Percentiles rank a stretch among this genome's conserved stretches.
phyloP scores from a whole-genome alignment of 805 yeast species.

The Cyberlindnera maclurae region DNA sequence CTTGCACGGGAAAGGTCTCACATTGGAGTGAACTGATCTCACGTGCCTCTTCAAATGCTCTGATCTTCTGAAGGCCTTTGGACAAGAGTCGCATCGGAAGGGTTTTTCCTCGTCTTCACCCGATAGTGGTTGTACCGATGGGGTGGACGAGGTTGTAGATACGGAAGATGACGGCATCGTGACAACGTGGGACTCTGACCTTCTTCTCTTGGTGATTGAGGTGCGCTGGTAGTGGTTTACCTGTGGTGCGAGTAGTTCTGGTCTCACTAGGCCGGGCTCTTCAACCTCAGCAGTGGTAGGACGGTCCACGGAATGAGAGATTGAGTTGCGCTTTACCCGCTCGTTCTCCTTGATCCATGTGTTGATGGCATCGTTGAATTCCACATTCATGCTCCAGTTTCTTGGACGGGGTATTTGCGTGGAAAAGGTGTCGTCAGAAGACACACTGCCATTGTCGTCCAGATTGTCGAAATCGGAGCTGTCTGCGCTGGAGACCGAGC shows the following conservation, averaged over 20 bases:
- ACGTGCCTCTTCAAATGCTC: constrained; percentile 73
- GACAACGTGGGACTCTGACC: constrained; percentile 16
- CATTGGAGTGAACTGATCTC: constrained; percentile 63
- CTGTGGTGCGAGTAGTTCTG: not conserved
- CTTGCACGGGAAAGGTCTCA: constrained; percentile 59
- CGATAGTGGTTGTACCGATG: not conserved
- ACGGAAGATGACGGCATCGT: not conserved
- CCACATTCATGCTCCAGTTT: constrained; percentile 23
- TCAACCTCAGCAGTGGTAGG: not conserved
- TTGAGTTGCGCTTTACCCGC: constrained; percentile 1
- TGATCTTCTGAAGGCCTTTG: constrained; percentile 59
- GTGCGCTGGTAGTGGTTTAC: constrained; percentile 2
- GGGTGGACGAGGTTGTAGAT: not conserved
- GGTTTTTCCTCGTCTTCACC: constrained; percentile 40
- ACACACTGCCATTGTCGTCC: constrained; percentile 1
- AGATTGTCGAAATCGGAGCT: constrained; percentile 3
- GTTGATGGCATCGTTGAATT: constrained; percentile 22
- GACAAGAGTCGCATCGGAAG: constrained; percentile 56
- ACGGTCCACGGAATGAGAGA: not conserved
- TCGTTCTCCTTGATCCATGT: constrained; percentile 22
- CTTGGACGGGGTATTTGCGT: constrained; percentile 2
- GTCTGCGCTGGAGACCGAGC: constrained; percentile 5
- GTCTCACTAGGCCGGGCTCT: not conserved
- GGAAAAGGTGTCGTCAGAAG: not conserved
- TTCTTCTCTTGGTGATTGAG: constrained; percentile 17